A percentile compares a stretch with the other conserved stretches of the same genome.
These are phyloP conservation scores for Penicillium brevicompactum DNA, from an alignment of 2,329 filamentous ascomycete genomes.

Conservation along the genomic window DNA sequence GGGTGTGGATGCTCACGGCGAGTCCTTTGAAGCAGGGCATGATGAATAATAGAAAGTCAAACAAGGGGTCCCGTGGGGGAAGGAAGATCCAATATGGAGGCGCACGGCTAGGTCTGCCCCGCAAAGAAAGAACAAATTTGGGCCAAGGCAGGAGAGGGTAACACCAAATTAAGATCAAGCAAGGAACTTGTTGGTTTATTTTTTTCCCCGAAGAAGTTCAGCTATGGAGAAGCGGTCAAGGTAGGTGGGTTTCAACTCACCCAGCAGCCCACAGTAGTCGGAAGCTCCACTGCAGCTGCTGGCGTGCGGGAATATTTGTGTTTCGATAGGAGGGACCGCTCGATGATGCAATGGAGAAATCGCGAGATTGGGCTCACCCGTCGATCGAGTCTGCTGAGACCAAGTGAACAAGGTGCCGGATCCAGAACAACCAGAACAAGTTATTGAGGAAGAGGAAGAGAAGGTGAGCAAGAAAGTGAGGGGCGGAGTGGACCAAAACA, in stretches of 20 bases:
- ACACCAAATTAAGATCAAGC: slow-evolving; percentile 7
- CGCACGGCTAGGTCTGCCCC: slow-evolving; percentile 15
- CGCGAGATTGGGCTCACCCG: neutral
- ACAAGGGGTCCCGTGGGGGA: slow-evolving; percentile 5
- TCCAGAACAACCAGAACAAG: neutral
- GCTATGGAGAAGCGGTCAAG: slow-evolving; percentile 28
- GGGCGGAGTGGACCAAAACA: slow-evolving; percentile 28
- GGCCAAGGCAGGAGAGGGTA: slow-evolving; percentile 3
- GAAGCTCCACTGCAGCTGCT: slow-evolving; percentile 26
- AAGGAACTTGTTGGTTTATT: slow-evolving; percentile 12
- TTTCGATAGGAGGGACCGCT: slow-evolving; percentile 14
- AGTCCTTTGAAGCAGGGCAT: slow-evolving; percentile 99
- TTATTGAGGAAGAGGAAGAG: slow-evolving; percentile 12
- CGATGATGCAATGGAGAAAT: neutral
- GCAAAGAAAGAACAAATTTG: slow-evolving; percentile 6
- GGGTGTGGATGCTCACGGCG: slow-evolving; percentile 91
- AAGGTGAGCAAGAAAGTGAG: slow-evolving; percentile 3
- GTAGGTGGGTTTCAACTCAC: slow-evolving; percentile 21
- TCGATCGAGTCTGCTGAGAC: neutral
- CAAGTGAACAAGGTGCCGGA: neutral
- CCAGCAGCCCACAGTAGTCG: slow-evolving; percentile 24
- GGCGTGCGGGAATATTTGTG: slow-evolving; percentile 19
- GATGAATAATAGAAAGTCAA: slow-evolving; percentile 18
- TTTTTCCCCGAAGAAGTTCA: slow-evolving; percentile 13
- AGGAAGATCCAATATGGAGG: slow-evolving; percentile 1